A percentile compares a stretch with the other conserved stretches of the same genome.
These are phyloP conservation scores for Fusarium decemcellulare DNA, from an alignment of 2,329 filamentous ascomycete genomes.

Conservation along the genomic window DNA sequence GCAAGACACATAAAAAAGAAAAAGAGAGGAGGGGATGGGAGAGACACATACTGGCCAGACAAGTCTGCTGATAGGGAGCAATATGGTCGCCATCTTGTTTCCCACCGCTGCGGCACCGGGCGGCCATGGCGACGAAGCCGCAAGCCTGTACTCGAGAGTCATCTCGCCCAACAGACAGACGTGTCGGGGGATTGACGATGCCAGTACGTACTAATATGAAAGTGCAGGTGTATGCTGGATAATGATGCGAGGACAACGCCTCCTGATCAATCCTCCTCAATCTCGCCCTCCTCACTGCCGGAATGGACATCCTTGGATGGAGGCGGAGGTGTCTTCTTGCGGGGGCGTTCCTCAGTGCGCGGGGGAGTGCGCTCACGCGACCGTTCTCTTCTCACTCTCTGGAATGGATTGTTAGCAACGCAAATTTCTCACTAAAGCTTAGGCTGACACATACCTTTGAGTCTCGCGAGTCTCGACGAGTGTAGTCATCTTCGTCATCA, in stretches of 20 bases:
- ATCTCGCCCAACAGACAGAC: slow-evolving; percentile 45
- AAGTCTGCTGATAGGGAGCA: slow-evolving; percentile 29
- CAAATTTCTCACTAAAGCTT: too few relatives aligned
- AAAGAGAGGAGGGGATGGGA: slow-evolving; percentile 8
- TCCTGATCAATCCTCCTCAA: slow-evolving; percentile 79
- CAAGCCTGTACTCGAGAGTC: slow-evolving; percentile 49
- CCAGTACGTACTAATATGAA: slow-evolving; percentile 46
- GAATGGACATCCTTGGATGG: slow-evolving; percentile 67
- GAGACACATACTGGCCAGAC: slow-evolving; percentile 43
- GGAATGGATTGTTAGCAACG: slow-evolving; percentile 48
- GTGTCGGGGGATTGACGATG: slow-evolving; percentile 42
- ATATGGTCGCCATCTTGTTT: slow-evolving; percentile 33
- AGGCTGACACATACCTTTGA: slow-evolving; percentile 70
- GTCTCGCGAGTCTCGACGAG: slow-evolving; percentile 75
- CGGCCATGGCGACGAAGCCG: slow-evolving; percentile 35
- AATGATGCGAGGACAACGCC: slow-evolving; percentile 14
- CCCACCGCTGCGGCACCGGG: slow-evolving; percentile 36
- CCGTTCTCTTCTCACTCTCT: slow-evolving; percentile 72
- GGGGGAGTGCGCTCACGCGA: slow-evolving; percentile 73
- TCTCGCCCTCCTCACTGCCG: slow-evolving; percentile 97
- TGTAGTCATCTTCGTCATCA: slow-evolving; percentile 81
- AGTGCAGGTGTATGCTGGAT: slow-evolving; percentile 26
- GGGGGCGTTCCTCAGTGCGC: slow-evolving; percentile 66
- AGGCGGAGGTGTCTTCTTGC: slow-evolving; percentile 69
- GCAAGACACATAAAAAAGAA: slow-evolving; percentile 30